These are phyloP conservation scores for Magnolia officinalis DNA, from an alignment of 164 flowering plant genomes.

Conservation along the genomic window DNA sequence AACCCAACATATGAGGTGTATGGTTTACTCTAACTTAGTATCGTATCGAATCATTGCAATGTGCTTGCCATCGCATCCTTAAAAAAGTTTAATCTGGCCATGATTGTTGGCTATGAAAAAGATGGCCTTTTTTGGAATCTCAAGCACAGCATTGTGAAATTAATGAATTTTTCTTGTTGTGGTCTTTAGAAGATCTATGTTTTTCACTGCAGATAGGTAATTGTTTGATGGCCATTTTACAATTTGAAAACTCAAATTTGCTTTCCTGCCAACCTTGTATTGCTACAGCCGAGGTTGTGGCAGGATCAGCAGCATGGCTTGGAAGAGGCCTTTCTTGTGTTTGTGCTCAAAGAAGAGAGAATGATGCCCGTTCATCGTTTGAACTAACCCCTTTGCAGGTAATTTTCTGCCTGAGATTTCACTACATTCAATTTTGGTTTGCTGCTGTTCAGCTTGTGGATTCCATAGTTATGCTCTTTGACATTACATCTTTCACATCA, in stretches of 20 bases:
- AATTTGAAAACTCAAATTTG: slow-evolving; percentile 11
- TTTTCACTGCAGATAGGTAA: too few species aligned
- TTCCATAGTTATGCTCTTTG: neutral
- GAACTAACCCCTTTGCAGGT: slow-evolving; percentile 93
- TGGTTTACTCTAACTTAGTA: too few species aligned
- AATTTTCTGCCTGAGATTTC: neutral
- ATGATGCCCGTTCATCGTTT: slow-evolving; percentile 84
- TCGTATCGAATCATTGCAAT: too few species aligned
- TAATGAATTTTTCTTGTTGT: too few species aligned
- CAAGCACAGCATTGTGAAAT: too few species aligned
- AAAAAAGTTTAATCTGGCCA: too few species aligned
- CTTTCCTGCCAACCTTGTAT: slow-evolving; percentile 21
- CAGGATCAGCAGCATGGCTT: slow-evolving; percentile 98
- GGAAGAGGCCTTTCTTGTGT: slow-evolving; percentile 99
- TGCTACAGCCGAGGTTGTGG: slow-evolving; percentile 88
- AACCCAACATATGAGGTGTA: too few species aligned
- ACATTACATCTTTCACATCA: too few species aligned
- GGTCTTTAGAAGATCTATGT: too few species aligned
- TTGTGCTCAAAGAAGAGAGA: slow-evolving; percentile 93
- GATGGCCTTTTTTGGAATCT: too few species aligned
- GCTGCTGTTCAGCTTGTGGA: neutral
- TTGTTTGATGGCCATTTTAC: neutral
- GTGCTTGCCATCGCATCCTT: too few species aligned
- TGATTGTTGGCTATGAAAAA: too few species aligned
- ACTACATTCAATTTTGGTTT: neutral